phyloP scores from a whole-genome alignment of 2,329 filamentous ascomycete genomes.

The Coniochaeta sp. region DNA sequence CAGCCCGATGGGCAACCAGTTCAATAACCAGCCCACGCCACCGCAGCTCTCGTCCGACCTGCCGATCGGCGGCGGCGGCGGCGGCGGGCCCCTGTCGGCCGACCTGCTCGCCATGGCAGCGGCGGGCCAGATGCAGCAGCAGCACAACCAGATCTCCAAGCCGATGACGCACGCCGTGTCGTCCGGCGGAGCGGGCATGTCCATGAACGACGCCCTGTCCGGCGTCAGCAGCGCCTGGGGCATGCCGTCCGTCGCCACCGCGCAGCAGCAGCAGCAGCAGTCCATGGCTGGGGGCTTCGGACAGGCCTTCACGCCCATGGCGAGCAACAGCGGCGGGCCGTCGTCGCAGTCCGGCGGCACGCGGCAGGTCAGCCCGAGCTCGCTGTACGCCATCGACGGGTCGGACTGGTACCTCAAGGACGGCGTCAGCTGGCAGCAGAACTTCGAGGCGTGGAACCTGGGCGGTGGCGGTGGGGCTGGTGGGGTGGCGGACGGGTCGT shows the following conservation, averaged over 20 bases:
- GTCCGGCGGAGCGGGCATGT: conserved; percentile 8
- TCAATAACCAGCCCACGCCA: conserved; percentile 19
- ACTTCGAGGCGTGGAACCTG: conserved; percentile 45
- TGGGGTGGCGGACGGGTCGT: conserved; percentile 8
- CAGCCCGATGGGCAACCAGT: conserved; percentile 24
- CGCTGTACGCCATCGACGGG: conserved; percentile 36
- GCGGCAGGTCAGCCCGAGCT: conserved; percentile 18
- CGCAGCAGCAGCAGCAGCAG: background rate
- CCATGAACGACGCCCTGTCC: conserved; percentile 13
- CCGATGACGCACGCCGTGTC: conserved; percentile 3
- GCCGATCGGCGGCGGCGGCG: background rate
- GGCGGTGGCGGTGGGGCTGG: background rate
- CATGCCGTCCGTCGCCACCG: conserved; percentile 5
- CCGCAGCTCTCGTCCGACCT: conserved; percentile 20
- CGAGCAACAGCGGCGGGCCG: background rate
- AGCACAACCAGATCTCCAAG: conserved; percentile 6
- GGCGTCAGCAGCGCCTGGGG: conserved; percentile 11
- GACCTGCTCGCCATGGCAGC: conserved; percentile 11
- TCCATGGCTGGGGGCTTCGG: conserved; percentile 8
- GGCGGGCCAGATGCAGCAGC: conserved; percentile 4
- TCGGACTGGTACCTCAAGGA: conserved; percentile 53
- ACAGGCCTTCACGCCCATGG: conserved; percentile 10
- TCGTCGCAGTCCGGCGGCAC: conserved; percentile 6
- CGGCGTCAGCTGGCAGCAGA: conserved; percentile 49
- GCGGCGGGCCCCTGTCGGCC: conserved; percentile 17